Base-by-base conservation (phyloP, 176 grass and related monocot species). In the Zizania latifolia region DNA sequence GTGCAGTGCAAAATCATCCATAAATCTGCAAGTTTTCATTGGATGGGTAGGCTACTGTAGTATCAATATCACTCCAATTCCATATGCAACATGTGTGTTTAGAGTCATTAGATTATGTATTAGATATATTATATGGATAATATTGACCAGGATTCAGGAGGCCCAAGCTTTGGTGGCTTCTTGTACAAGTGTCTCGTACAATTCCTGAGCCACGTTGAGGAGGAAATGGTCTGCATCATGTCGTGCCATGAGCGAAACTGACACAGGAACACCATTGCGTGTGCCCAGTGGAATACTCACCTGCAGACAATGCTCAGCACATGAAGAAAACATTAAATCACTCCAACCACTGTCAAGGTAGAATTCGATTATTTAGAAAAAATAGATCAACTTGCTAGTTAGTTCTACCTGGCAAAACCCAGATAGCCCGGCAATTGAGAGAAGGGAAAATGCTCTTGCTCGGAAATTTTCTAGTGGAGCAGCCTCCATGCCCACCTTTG, bases 401-500 rank as follows among this genome's bases (percentile, higher is more conserved):
- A 75, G 31, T 34, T 24, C 6, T 88, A 95, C 92, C 87, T 92
- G 89, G 66, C 93, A 97, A 88, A 90, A 88, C 48, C 93, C 82
- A 6, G 87, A 90, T 24, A 97, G 72, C 44, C 93, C 93, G 28
- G 90, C 87, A 9, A 97, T 90, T 15, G 93, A 97, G 19, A 97
- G 85, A 56, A 97, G 82, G 15, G 85, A 90, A 61, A 97, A 97
- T 67, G 93, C 93, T 29, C 48, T 85, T 15, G 93, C 84, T 5
- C 87, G 79, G 33, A 86, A 97, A 4, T 56, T 79, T 45, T 88
- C 82, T 27, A 92, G 79, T 1, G 79, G 56, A 38, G 19, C 23
- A 21, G 85, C 46, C 55, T 93, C 93, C 82, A 81, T 90, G 28
- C 28, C 12, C 44, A 97, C 22, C 81, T 70, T 90, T n/a, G 93